Conservation (phyloP, 306 rosid species). For the Dalbergia oliveri region DNA sequence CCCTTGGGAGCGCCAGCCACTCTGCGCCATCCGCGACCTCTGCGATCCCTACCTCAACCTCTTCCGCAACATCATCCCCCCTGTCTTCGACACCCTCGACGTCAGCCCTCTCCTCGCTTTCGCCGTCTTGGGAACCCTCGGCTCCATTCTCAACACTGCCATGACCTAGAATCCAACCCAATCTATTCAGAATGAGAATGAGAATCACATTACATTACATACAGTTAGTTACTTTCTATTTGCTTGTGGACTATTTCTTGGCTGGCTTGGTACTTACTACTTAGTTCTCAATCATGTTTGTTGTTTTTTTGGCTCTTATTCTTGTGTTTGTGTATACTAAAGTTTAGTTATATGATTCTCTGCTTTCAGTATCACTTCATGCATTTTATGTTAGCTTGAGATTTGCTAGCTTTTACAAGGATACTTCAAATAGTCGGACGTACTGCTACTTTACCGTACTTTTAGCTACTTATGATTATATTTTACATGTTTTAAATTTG, state of each 20-base stretch:
- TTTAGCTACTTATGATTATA: no score
- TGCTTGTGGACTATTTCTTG: background rate
- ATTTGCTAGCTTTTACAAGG: background rate
- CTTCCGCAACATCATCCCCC: conserved; percentile 89
- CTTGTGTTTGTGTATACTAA: background rate
- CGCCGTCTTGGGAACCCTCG: conserved; percentile 84
- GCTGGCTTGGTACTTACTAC: no score
- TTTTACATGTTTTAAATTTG: no score
- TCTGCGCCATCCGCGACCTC: conserved; percentile 87
- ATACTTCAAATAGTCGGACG: no score
- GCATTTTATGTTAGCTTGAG: no score
- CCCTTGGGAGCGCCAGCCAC: conserved; percentile 94
- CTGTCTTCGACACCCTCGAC: conserved; percentile 83
- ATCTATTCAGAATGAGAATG: background rate
- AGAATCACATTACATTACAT: background rate
- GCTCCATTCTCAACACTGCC: conserved; percentile 62
- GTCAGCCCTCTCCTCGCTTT: conserved; percentile 95
- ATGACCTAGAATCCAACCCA: background rate
- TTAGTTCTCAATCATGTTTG: background rate
- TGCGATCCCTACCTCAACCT: conserved; percentile 91
- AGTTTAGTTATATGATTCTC: no score
- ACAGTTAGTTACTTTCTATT: background rate
- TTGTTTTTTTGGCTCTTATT: no score
- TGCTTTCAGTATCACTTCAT: no score
- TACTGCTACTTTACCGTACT: no score